Percentiles rank a stretch among this genome's conserved stretches.
phyloP scores from a whole-genome alignment of 2,329 filamentous ascomycete genomes.

The Clarireedia homoeocarpa region DNA sequence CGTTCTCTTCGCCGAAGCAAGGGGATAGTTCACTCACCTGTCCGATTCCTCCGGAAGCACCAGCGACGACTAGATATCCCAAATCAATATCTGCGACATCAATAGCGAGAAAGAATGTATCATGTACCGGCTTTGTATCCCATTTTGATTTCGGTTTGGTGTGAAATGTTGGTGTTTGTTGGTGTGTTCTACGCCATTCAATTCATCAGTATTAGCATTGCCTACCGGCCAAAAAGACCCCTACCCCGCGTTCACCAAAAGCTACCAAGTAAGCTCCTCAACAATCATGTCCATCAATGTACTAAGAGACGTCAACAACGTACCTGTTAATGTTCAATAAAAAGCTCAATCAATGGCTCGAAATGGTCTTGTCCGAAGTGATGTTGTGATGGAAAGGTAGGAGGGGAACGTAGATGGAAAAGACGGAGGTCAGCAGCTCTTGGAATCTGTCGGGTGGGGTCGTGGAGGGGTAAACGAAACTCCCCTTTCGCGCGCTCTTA shows the following conservation, averaged over 20 bases:
- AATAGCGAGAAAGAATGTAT: background rate
- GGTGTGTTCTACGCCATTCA: background rate
- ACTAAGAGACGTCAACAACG: background rate
- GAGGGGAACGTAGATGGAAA: background rate
- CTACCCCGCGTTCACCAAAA: too few relatives aligned
- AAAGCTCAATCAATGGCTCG: background rate
- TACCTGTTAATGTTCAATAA: background rate
- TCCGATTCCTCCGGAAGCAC: constrained; percentile 96
- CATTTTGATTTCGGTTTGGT: constrained; percentile 33
- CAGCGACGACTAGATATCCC: constrained; percentile 62
- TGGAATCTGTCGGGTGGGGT: background rate
- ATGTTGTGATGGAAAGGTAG: too few relatives aligned
- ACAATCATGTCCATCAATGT: background rate
- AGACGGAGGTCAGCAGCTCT: background rate
- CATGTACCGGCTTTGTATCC: constrained; percentile 51
- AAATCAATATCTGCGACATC: constrained; percentile 7
- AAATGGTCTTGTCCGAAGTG: background rate
- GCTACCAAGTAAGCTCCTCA: background rate
- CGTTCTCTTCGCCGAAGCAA: background rate
- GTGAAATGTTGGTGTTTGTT: background rate
- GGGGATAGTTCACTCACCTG: constrained; percentile 54
- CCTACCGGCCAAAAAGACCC: background rate
- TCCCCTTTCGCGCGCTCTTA: background rate
- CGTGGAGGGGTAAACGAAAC: background rate
- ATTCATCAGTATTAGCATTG: background rate